Evolutionary conservation across 169 alveolate genomes (phyloP), one percentile per base, ranked within the genome.

Genomic region (Neospora caninum): DNA sequence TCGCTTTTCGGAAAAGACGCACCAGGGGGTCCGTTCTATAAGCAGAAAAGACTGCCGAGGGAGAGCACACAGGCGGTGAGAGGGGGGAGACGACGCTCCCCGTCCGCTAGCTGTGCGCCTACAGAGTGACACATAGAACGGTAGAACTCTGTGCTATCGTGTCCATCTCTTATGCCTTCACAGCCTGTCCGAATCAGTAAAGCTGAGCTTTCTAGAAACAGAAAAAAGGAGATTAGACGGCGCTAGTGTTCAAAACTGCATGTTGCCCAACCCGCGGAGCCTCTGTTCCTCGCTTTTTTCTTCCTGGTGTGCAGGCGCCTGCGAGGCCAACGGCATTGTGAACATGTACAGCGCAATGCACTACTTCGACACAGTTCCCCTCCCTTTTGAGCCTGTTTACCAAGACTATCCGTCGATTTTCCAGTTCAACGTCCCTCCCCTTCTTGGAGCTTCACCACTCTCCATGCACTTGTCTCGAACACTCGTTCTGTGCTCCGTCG

Each of bases 331-430:
- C 36, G 94, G 94, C n/a, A 91, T 92, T 34, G 92, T 92, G 54
- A 92, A 83, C 80, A 83, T 92, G 92, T 67, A 91, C 92, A 82
- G 88, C 49, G 94, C 94, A 39, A 64, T 92, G 94, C 86, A 80
- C 41, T 82, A 92, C 92, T 92, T 58, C 84, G 92, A 92, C 64
- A 43, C 84, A 6, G 88, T 83, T 36, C 94, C 94, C 20, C 88
- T 70, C 53, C 92, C 86, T 25, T 82, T 92, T 39, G 78, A 36
- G 27, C 94, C 94, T 36, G 80, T 80, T 43, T 92, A 64, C 88
- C 27, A 27, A 10, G 84, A 73, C 84, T 36, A 38, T 27, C 84
- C 84, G 27, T 36, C 84, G 9, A n/a, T 73, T 27, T 73, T 73
- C 84, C 41, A 38, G 43, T 27, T n/a, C n/a, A 73, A 73, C 45